Evolutionary conservation across 768 basidiomycete species (phyloP), one percentile per base, ranked within the genome.

Genomic region (Lentinula guzmanii): DNA sequence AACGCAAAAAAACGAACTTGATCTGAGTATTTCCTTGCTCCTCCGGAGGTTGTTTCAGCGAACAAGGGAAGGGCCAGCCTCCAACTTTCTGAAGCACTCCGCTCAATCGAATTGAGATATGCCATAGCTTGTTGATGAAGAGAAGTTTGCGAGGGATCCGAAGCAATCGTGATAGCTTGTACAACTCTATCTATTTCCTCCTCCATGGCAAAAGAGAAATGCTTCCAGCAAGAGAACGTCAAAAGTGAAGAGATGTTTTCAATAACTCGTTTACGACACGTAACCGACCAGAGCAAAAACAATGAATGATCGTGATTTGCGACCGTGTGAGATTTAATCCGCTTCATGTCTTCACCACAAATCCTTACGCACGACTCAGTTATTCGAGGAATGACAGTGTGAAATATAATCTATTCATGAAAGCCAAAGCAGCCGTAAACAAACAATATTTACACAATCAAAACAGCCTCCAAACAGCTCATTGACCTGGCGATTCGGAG

Each of bases 71-170:
- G 79, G 33, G 90, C 90, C 48, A 94, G 80, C 70, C 87, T 82
- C 94, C 95, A 98, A 18, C 86, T 85, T 64, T 83, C 82, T 63
- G 80, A 78, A 13, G 88, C 80, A 71, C 90, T 90, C 71, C 86
- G 85, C 68, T 91, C 89, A 64, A 97, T 79, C 60, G 80, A 83
- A 33, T 84, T 81, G 35, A 98, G 79, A 72, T 90, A 98, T 60
- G 88, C 85, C 66, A 97, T 79, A 37, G 95, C 95, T 72, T 95
- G 89, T 62, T 87, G 89, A 74, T 95, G 91, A 37, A 96, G 75
- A 31, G 82, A 71, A 60, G 76, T 78, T 72, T 87, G 89, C 13
- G 79, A 76, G 58, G 88, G 89, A 77, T 94, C 89, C 63, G 90
- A 90, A 55, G 94, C 95, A 75, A 96, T 89, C 70, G 82, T 77